Evolutionary conservation across 495 filamentous ascomycete genomes (phyloP).

Genomic region (Rostrohypoxylon terebratum): DNA sequence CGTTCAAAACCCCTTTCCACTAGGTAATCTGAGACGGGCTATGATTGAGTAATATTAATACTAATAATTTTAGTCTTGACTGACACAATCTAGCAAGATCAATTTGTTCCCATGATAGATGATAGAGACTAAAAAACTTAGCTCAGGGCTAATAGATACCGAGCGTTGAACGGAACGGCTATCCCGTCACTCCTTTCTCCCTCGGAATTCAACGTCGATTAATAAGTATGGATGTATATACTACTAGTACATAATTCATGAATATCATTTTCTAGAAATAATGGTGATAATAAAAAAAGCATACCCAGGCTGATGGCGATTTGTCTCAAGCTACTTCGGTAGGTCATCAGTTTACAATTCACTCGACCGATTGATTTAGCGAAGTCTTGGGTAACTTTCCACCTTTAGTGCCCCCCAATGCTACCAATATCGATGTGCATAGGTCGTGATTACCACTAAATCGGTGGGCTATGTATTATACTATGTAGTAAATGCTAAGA

Average conservation of each 20-base stretch:
- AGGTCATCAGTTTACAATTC: background rate
- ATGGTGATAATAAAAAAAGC: no score
- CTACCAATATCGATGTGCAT: background rate
- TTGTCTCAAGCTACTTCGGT: background rate
- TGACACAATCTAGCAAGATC: constrained; percentile 3
- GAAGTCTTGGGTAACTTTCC: background rate
- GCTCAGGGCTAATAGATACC: constrained; percentile 15
- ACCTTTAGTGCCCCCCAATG: background rate
- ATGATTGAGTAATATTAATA: constrained; percentile 12
- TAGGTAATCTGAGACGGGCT: background rate
- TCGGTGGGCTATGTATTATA: background rate
- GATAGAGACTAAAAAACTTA: constrained; percentile 27
- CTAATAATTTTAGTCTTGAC: constrained; percentile 3
- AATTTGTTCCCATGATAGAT: constrained; percentile 24
- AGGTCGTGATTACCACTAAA: background rate
- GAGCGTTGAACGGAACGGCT: constrained; percentile 19
- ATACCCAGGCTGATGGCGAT: background rate
- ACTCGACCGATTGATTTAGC: constrained; percentile 6
- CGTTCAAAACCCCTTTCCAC: background rate
- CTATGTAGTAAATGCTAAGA: constrained; percentile 6
- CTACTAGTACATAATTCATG: no score
- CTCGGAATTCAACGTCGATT: constrained; percentile 15
- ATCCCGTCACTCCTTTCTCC: constrained; percentile 19
- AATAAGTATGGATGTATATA: no score
- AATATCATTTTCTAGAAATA: no score